A percentile compares a stretch with the other conserved stretches of the same genome.
These are phyloP conservation scores for Laetiporus sulphureus DNA, from an alignment of 1,284 basidiomycete genomes.

Conservation along the genomic window DNA sequence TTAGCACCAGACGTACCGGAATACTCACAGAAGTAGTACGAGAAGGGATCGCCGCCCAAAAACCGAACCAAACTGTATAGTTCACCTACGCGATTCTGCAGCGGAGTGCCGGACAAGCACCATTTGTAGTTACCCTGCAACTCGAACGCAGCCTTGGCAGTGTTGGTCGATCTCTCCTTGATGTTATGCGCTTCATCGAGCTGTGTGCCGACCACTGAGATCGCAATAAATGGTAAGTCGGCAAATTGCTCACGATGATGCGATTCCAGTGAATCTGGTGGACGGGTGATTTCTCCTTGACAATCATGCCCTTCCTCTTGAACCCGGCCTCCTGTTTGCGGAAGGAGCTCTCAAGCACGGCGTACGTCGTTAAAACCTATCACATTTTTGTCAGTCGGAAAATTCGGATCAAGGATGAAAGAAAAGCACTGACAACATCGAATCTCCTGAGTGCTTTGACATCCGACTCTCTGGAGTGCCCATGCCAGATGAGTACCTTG, in stretches of 20 bases:
- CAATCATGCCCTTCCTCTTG: slow-evolving; percentile 76
- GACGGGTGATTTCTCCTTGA: slow-evolving; percentile 86
- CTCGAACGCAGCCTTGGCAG: slow-evolving; percentile 93
- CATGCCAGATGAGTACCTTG: slow-evolving; percentile 91
- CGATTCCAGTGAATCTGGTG: slow-evolving; percentile 88
- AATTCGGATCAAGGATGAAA: no score
- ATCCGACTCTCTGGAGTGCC: slow-evolving; percentile 60
- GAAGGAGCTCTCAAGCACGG: slow-evolving; percentile 90
- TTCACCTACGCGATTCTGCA: slow-evolving; percentile 96
- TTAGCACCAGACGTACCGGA: not conserved
- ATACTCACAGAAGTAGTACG: slow-evolving; percentile 84
- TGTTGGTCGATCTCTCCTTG: slow-evolving; percentile 92
- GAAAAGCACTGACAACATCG: slow-evolving; percentile 75
- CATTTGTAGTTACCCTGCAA: slow-evolving; percentile 80
- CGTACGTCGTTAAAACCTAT: slow-evolving; percentile 69
- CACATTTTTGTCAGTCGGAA: no score
- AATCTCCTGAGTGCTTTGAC: slow-evolving; percentile 70
- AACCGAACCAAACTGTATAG: slow-evolving; percentile 94
- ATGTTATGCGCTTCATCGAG: slow-evolving; percentile 99
- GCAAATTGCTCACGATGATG: slow-evolving; percentile 47
- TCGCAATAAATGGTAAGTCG: no score
- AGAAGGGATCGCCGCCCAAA: slow-evolving; percentile 87
- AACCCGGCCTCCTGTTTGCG: slow-evolving; percentile 92
- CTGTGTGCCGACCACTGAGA: slow-evolving; percentile 28
- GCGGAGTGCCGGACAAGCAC: slow-evolving; percentile 98